Conservation (phyloP, 805 yeast species). For the Lachancea fermentati region DNA sequence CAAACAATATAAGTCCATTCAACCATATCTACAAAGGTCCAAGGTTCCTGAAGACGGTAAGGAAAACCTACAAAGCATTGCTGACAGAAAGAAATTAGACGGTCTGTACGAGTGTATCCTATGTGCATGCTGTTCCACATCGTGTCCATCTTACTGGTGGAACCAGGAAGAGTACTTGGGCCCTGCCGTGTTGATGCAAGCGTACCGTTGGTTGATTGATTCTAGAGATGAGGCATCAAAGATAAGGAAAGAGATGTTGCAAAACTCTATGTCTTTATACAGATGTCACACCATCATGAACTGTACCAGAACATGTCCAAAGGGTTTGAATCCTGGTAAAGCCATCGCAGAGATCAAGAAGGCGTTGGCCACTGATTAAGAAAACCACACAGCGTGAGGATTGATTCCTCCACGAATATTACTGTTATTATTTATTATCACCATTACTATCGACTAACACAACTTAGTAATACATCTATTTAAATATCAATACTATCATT, state of each 20-base stretch:
- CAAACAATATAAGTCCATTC: constrained; percentile 96
- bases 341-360: constrained; percentile 98
- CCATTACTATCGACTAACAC: neutral
- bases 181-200: constrained; percentile 98
- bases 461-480: no score
- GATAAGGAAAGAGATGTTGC: constrained; percentile 79
- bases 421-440: neutral
- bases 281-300: constrained; percentile 99
- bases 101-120: constrained; percentile 96
- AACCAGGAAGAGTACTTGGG: constrained; percentile 98
- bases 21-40: constrained; percentile 87
- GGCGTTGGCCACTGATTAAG: constrained; percentile 72
- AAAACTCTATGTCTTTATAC: constrained; percentile 95
- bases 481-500: neutral
- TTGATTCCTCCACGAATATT: neutral
- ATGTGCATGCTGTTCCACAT: constrained; percentile 98
- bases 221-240: constrained; percentile 89
- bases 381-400: neutral
- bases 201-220: constrained; percentile 97
- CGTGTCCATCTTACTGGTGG: constrained; percentile 99
- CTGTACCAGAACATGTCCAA: constrained; percentile 97
- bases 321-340: constrained; percentile 95
- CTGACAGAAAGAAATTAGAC: constrained; percentile 92
- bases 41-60: constrained; percentile 80
- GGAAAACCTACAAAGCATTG: constrained; percentile 86